phyloP scores from a whole-genome alignment of 2,329 filamentous ascomycete genomes.

The Aspergillus sp. region DNA sequence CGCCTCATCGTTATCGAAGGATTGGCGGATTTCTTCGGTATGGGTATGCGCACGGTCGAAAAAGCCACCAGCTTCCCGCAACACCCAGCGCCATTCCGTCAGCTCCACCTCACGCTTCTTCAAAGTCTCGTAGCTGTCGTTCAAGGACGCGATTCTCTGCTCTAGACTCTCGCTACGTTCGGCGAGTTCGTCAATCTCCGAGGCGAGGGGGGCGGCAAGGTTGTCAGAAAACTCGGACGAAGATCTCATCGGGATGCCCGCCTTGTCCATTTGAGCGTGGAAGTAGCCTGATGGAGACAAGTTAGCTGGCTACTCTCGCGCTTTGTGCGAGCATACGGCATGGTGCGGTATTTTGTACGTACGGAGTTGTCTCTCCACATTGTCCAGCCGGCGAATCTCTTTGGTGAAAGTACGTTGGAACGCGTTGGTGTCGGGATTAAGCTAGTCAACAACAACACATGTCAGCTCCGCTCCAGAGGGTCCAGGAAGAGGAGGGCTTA shows the following conservation, averaged over 20 bases:
- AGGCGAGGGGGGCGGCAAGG: conserved; percentile 81
- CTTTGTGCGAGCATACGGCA: not conserved
- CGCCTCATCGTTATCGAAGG: conserved; percentile 82
- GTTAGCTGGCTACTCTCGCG: not conserved
- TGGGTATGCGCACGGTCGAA: conserved; percentile 95
- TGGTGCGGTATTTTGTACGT: conserved; percentile 43
- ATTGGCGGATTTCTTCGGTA: conserved; percentile 93
- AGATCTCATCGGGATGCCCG: conserved; percentile 78
- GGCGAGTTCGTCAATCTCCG: conserved; percentile 93
- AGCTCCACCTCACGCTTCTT: conserved; percentile 97
- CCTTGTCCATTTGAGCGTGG: conserved; percentile 92
- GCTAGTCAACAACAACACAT: conserved; percentile 50
- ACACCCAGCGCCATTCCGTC: conserved; percentile 97
- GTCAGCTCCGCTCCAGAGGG: conserved; percentile 16
- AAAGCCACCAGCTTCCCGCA: conserved; percentile 94
- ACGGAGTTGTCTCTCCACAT: conserved; percentile 96
- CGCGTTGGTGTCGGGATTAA: conserved; percentile 88
- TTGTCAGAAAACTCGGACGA: conserved; percentile 88
- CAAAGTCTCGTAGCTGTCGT: conserved; percentile 97
- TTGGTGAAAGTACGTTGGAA: conserved; percentile 98
- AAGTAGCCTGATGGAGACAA: conserved; percentile 71
- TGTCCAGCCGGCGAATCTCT: conserved; percentile 94
- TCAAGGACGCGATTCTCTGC: conserved; percentile 84
- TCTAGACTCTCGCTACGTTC: conserved; percentile 92
- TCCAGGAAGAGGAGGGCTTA: conserved; percentile 49